Conservation (phyloP, 345 rosid genomes). For the Salix brachista region DNA sequence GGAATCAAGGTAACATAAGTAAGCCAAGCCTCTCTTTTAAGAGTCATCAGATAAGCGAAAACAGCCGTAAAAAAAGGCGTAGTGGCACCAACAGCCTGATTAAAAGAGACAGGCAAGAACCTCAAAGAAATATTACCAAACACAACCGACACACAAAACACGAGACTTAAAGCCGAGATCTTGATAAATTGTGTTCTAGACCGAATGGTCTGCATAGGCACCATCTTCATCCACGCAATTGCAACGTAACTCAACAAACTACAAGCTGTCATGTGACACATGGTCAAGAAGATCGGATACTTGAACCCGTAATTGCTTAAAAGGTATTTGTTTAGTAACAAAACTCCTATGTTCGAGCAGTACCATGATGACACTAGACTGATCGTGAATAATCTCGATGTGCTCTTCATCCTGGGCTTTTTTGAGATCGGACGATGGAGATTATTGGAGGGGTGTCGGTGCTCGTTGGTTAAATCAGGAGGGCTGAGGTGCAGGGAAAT, state of each 20-base stretch:
- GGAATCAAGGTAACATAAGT: conserved; percentile 87
- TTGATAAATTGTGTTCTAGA: conserved; percentile 81
- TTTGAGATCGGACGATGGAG: not conserved
- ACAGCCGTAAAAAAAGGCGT: conserved; percentile 98
- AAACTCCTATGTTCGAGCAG: conserved; percentile 90
- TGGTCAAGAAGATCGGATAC: conserved; percentile 96
- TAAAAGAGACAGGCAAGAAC: conserved; percentile 83
- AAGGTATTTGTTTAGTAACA: conserved; percentile 86
- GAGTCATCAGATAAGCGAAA: conserved; percentile 83
- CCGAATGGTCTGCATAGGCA: conserved; percentile 96
- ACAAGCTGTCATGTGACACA: conserved; percentile 99
- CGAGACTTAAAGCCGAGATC: conserved; percentile 82
- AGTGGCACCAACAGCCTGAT: conserved; percentile 95
- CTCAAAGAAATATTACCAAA: conserved; percentile 84
- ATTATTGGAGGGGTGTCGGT: not conserved
- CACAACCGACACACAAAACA: conserved; percentile 94
- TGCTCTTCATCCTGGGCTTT: conserved; percentile 36
- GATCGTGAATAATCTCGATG: conserved; percentile 63
- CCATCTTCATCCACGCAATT: conserved; percentile 96
- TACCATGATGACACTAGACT: conserved; percentile 89
- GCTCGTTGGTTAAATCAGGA: not conserved
- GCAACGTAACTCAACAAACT: conserved; percentile 84
- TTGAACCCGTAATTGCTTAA: conserved; percentile 94
- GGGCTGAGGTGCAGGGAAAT: not conserved
- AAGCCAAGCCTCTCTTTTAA: conserved; percentile 93